Evolutionary conservation across 371 early-diverging fungal species (phyloP), one percentile per base, ranked within the genome.

Genomic region (Rhizopus arrhizus): DNA sequence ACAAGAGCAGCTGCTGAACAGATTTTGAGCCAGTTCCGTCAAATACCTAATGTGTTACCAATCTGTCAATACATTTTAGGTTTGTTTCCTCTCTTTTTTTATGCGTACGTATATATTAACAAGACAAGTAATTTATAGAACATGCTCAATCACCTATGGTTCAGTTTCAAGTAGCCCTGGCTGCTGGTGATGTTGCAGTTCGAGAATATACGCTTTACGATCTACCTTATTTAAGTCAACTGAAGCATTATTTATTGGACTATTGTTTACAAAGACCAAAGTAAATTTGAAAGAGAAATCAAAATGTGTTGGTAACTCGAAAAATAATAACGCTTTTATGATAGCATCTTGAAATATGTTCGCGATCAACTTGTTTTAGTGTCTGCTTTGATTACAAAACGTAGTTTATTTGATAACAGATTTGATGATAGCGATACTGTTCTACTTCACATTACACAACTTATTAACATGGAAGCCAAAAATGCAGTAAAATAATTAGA

Each of bases 11-110:
- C 82, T 32, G 89, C 84, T 6, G 86, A 85, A 50, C 76, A 83
- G 50, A 72, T 83, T 40, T 59, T 89, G 56, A 69, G 76, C 28
- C 73, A 79, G 34, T 88, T 87, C 63, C 80, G 85, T 59, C 80
- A 83, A 62, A 76, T 81, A 35, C 80, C 85, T 12, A 78, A 85
- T 53, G 82, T 83, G 15, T 61, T 89, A n/a, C 83, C 85, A 11
- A 78, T 77, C 34, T 85, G 85, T 67, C 82, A 84, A 62, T 85
- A 87, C 60, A 81, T 87, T 59, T 65, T 87, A 31, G 87, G 89
- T 84, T 77, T 59, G 62, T 42, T 22, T 16, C 29, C 16, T 29
- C 16, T 29, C 10, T 48, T 5, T 7, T 15, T 48, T 47, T 13
- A 43, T 43, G 7, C 28, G n/a, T 8, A 28, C 15, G 5, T 48